Evolutionary conservation across 441 rosid genomes (phyloP).

Genomic region (Mallotus japonicus): DNA sequence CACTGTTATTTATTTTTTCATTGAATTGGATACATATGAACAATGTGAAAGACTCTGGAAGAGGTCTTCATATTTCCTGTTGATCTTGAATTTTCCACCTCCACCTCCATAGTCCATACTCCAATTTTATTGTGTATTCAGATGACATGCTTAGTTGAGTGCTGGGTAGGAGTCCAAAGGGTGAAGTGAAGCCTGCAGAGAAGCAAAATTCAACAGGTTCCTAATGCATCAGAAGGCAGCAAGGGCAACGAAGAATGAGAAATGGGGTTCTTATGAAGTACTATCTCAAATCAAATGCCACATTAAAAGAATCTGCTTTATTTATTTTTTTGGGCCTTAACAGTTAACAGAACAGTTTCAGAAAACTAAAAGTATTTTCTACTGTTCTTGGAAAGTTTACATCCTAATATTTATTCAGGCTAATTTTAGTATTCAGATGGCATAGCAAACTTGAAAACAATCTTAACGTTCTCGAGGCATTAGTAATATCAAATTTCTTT

Average conservation of each 20-base stretch:
- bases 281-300: not conserved
- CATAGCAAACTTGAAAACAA: no score
- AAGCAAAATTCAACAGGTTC: not conserved
- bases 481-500: no score
- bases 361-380: no score
- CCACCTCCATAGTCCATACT: no score
- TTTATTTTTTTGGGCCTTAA: not conserved
- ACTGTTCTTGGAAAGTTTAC: no score
- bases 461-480: no score
- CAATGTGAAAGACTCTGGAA: not conserved
- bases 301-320: not conserved
- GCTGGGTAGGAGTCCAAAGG: not conserved
- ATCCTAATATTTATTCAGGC: no score
- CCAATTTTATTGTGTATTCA: not conserved
- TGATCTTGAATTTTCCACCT: not conserved
- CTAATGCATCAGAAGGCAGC: not conserved
- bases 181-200: not conserved
- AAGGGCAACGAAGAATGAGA: no score
- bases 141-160: not conserved
- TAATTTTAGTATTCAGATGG: not conserved
- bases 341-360: no score
- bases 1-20: not conserved
- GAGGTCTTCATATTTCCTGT: not conserved
- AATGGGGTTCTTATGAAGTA: not conserved
- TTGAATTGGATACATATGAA: not conserved